Evolutionary conservation across 2,329 filamentous ascomycete genomes (phyloP).

Genomic region (Madurella fahalii): DNA sequence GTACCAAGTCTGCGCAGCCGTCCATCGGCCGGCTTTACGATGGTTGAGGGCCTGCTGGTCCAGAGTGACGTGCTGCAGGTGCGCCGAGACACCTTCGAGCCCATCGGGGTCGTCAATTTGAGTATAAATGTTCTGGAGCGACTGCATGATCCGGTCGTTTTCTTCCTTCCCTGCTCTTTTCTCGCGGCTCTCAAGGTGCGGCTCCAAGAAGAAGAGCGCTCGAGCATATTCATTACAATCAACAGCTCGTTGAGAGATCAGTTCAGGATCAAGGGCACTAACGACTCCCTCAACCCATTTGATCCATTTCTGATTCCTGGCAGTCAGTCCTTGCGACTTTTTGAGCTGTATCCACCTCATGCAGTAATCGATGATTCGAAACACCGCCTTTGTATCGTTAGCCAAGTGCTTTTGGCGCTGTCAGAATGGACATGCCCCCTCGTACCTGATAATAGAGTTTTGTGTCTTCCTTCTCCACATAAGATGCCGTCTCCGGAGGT

Average conservation of each 20-base stretch:
- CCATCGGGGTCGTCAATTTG: slow-evolving; percentile 98
- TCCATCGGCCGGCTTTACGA: slow-evolving; percentile 88
- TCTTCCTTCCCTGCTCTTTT: slow-evolving; percentile 47
- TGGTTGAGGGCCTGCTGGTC: slow-evolving; percentile 92
- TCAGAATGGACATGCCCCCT: background rate
- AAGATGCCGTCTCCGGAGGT: slow-evolving; percentile 46
- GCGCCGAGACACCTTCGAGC: slow-evolving; percentile 87
- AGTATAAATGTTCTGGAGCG: slow-evolving; percentile 88
- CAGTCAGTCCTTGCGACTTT: slow-evolving; percentile 36
- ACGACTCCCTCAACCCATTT: slow-evolving; percentile 49
- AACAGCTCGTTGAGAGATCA: slow-evolving; percentile 77
- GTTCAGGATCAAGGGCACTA: slow-evolving; percentile 64
- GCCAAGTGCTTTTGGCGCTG: background rate
- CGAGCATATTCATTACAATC: slow-evolving; percentile 91
- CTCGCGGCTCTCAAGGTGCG: slow-evolving; percentile 61
- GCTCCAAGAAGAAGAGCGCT: slow-evolving; percentile 91
- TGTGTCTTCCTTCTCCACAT: slow-evolving; percentile 67
- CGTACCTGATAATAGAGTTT: slow-evolving; percentile 83
- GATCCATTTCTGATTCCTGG: slow-evolving; percentile 47
- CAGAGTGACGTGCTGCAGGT: slow-evolving; percentile 80
- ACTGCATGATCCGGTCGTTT: slow-evolving; percentile 65
- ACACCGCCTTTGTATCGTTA: slow-evolving; percentile 62
- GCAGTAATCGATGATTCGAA: slow-evolving; percentile 85
- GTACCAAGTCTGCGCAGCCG: slow-evolving; percentile 95
- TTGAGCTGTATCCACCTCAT: slow-evolving; percentile 86